phyloP scores from a whole-genome alignment of 129 eudicot species.

The Centella asiatica region DNA sequence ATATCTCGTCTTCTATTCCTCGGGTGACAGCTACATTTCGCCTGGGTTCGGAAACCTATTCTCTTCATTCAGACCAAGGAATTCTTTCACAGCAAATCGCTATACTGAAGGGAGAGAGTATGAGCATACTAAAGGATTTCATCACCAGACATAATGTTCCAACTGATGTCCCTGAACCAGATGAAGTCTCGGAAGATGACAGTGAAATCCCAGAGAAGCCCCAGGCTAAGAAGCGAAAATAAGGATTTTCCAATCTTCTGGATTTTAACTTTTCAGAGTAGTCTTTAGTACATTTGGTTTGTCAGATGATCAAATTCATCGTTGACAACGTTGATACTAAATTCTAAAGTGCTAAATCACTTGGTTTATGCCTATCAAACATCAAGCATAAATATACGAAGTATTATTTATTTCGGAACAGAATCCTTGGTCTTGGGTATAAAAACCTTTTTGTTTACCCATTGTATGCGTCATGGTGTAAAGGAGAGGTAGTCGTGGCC shows the following conservation, averaged over 20 bases:
- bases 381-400: no score
- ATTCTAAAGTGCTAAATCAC: not conserved
- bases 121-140: slow-evolving; percentile 69
- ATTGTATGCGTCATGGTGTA: no score
- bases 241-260: not conserved
- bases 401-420: no score
- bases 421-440: no score
- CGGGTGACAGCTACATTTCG: slow-evolving; percentile 50
- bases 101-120: slow-evolving; percentile 64
- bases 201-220: slow-evolving; percentile 29
- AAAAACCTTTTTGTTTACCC: no score
- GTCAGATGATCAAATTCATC: not conserved
- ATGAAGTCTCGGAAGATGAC: slow-evolving; percentile 65
- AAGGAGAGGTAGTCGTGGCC: no score
- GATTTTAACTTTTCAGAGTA: not conserved
- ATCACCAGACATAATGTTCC: slow-evolving; percentile 73
- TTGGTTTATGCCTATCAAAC: not conserved
- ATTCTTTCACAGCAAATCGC: slow-evolving; percentile 58
- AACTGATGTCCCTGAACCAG: slow-evolving; percentile 74
- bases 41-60: slow-evolving; percentile 72
- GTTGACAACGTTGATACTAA: not conserved
- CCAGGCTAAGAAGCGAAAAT: slow-evolving; percentile 51
- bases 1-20: slow-evolving; percentile 9
- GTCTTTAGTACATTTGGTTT: not conserved
- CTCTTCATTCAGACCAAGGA: slow-evolving; percentile 40